These are phyloP conservation scores for Garcia nutans DNA, from an alignment of 345 rosid species.

Conservation along the genomic window DNA sequence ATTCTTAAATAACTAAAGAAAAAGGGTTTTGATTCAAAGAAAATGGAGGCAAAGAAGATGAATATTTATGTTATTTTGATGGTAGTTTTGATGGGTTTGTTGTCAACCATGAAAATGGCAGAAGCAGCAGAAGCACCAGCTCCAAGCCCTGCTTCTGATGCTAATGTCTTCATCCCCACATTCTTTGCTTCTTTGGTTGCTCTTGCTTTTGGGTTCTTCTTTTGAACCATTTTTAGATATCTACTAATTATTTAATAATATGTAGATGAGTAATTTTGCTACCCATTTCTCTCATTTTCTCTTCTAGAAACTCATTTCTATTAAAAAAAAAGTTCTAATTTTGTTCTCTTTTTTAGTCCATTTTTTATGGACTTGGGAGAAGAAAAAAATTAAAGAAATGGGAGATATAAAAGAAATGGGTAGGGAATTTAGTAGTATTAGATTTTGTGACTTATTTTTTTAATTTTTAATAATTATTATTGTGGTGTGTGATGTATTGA, in stretches of 20 bases:
- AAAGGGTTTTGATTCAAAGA: not conserved
- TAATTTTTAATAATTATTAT: no score
- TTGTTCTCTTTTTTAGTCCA: no score
- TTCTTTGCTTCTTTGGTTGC: slow-evolving; percentile 37
- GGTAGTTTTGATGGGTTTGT: slow-evolving; percentile 27
- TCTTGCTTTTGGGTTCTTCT: slow-evolving; percentile 39
- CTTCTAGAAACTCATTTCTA: not conserved
- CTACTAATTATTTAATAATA: not conserved
- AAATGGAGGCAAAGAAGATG: slow-evolving; percentile 42
- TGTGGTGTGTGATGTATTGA: no score
- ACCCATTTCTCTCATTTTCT: not conserved
- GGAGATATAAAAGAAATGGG: no score
- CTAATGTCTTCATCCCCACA: slow-evolving; percentile 34
- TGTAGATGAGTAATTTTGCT: not conserved
- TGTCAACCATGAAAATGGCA: slow-evolving; percentile 30
- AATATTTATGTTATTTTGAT: slow-evolving; percentile 26
- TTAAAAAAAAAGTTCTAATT: no score
- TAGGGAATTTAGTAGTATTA: no score
- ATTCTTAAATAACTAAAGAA: not conserved
- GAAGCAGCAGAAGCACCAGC: slow-evolving; percentile 45
- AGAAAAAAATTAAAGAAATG: no score
- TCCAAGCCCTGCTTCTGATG: slow-evolving; percentile 44
- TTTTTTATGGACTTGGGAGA: no score
- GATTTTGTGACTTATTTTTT: no score
- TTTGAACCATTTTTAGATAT: slow-evolving; percentile 7